Percentiles rank a stretch among this genome's conserved stretches.
Conservation (phyloP, 2,329 filamentous ascomycete species). For the Xylariaceae sp. region DNA sequence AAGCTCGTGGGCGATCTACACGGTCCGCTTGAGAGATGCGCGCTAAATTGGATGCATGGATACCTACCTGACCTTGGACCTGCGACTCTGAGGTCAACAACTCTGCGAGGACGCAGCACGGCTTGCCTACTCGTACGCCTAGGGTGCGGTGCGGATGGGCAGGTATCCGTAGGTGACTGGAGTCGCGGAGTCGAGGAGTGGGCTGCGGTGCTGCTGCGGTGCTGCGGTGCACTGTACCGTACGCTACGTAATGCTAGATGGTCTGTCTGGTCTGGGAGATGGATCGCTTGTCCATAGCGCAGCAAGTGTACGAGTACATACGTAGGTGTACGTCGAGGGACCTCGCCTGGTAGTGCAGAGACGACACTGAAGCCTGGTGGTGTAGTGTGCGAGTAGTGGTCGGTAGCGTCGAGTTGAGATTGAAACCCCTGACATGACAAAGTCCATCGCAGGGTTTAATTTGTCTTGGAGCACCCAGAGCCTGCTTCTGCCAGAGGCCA, state of each 20-base stretch:
- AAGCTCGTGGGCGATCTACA: slow-evolving; percentile 9
- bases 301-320: background rate
- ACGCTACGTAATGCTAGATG: background rate
- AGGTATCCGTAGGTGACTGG: too few species aligned
- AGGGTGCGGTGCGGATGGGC: too few species aligned
- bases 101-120: too few species aligned
- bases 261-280: background rate
- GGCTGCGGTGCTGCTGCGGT: background rate
- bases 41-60: slow-evolving; percentile 1
- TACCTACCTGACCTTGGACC: background rate
- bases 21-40: background rate
- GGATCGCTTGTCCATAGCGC: too few species aligned
- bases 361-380: background rate
- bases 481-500: background rate
- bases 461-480: slow-evolving; percentile 13
- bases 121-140: too few species aligned
- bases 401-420: background rate
- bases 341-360: background rate
- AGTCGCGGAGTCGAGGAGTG: too few species aligned
- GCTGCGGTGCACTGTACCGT: background rate
- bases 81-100: background rate
- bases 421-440: slow-evolving; percentile 15
- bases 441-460: slow-evolving; percentile 24
- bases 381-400: background rate
- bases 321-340: background rate